These are phyloP conservation scores for Nakataea oryzae DNA, from an alignment of 2,329 filamentous ascomycete genomes.

Conservation along the genomic window DNA sequence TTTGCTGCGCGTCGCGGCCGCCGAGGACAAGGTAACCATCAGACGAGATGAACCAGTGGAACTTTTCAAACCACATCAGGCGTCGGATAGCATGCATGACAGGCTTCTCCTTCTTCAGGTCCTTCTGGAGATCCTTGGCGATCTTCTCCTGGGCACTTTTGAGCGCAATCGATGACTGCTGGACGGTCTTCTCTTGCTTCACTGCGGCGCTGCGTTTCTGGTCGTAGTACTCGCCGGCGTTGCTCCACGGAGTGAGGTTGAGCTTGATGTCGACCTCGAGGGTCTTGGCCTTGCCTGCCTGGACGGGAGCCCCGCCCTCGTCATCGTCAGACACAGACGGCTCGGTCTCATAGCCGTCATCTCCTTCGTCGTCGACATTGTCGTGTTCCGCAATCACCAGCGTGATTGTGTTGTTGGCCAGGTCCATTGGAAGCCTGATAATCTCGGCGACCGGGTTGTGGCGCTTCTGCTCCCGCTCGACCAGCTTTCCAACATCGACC, in stretches of 20 bases:
- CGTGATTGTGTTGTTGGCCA: slow-evolving; percentile 83
- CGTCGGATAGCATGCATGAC: slow-evolving; percentile 72
- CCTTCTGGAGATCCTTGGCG: slow-evolving; percentile 72
- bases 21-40: slow-evolving; percentile 90
- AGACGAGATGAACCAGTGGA: slow-evolving; percentile 87
- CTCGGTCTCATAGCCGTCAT: slow-evolving; percentile 50
- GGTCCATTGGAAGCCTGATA: slow-evolving; percentile 77
- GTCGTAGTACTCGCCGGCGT: slow-evolving; percentile 85
- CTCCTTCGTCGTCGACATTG: slow-evolving; percentile 35
- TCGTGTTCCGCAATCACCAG: slow-evolving; percentile 57
- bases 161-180: slow-evolving; percentile 71
- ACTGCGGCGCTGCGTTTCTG: slow-evolving; percentile 74
- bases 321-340: slow-evolving; percentile 42
- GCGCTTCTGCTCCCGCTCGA: slow-evolving; percentile 74
- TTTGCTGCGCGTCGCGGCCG: slow-evolving; percentile 80
- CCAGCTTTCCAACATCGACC: slow-evolving; percentile 79
- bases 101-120: slow-evolving; percentile 84
- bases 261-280: slow-evolving; percentile 80
- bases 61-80: slow-evolving; percentile 95
- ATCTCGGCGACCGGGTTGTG: slow-evolving; percentile 78
- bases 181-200: slow-evolving; percentile 79
- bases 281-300: slow-evolving; percentile 41
- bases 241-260: slow-evolving; percentile 71
- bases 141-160: slow-evolving; percentile 90
- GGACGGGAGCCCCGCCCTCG: slow-evolving; percentile 23